Evolutionary conservation across 202 grass and related monocot species (phyloP).

Genomic region (Bolboschoenoplectus hybrid): DNA sequence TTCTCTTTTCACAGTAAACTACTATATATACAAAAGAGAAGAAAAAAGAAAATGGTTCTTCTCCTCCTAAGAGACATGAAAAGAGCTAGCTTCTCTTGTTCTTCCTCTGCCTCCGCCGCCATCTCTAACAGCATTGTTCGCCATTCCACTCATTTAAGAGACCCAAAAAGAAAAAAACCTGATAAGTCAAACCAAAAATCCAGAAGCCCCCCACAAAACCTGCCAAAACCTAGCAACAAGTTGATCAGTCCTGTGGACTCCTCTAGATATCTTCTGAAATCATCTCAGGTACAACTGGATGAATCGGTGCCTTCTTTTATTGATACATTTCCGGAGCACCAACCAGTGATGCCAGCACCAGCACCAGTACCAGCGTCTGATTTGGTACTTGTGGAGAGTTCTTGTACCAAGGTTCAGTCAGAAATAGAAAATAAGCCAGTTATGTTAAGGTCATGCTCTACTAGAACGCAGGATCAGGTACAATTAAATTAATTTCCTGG

Average conservation of each 20-base stretch:
- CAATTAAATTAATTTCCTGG: neutral
- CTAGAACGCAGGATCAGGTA: conserved; percentile 45
- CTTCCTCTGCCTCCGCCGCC: conserved; percentile 33
- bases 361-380: neutral
- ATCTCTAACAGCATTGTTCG: conserved; percentile 29
- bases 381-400: conserved; percentile 22
- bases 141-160: conserved; percentile 24
- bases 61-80: conserved; percentile 32
- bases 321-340: conserved; percentile 38
- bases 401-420: conserved; percentile 5
- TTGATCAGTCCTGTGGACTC: conserved; percentile 57
- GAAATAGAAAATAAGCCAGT: conserved; percentile 21
- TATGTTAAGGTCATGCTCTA: conserved; percentile 46
- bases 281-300: conserved; percentile 46
- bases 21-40: neutral
- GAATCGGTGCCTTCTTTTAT: conserved; percentile 44
- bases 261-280: conserved; percentile 77
- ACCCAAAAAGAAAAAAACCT: conserved; percentile 26
- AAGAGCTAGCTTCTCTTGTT: conserved; percentile 42
- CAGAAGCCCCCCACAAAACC: neutral
- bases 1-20: conserved; percentile 26
- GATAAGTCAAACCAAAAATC: conserved; percentile 18
- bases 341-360: neutral
- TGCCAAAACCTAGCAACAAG: neutral
- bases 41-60: conserved; percentile 27